These are phyloP conservation scores for Xeromyces bisporus DNA, from an alignment of 495 filamentous ascomycete species.

Conservation along the genomic window DNA sequence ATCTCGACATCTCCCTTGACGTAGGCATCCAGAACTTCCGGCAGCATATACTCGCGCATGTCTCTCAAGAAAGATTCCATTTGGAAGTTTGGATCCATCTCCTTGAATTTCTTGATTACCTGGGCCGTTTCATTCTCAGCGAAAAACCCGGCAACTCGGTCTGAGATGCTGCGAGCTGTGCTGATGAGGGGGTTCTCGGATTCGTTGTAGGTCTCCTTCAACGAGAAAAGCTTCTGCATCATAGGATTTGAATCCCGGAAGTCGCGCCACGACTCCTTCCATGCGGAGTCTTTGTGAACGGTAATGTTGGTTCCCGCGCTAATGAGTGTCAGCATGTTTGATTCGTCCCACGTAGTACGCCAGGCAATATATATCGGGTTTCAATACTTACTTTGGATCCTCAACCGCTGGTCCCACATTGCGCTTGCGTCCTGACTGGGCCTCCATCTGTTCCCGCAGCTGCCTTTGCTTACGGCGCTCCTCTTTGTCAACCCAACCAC, in stretches of 20 bases:
- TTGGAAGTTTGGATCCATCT: slow-evolving; percentile 91
- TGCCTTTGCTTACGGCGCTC: slow-evolving; percentile 67
- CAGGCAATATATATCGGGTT: too few relatives aligned
- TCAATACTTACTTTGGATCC: slow-evolving; percentile 69
- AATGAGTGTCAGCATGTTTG: too few relatives aligned
- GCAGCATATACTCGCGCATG: slow-evolving; percentile 92
- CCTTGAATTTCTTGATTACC: slow-evolving; percentile 95
- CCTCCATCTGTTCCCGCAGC: slow-evolving; percentile 48
- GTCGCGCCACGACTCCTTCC: slow-evolving; percentile 88
- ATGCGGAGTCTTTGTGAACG: slow-evolving; percentile 86
- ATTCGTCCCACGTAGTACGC: too few relatives aligned
- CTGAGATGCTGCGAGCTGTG: slow-evolving; percentile 83
- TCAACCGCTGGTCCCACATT: slow-evolving; percentile 44
- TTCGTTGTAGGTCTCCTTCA: slow-evolving; percentile 77
- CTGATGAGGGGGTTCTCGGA: slow-evolving; percentile 91
- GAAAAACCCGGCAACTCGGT: slow-evolving; percentile 86
- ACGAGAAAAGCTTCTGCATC: slow-evolving; percentile 73
- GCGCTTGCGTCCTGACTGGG: slow-evolving; percentile 28
- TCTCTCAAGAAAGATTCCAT: slow-evolving; percentile 86
- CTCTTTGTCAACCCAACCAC: slow-evolving; percentile 91
- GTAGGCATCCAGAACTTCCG: slow-evolving; percentile 93
- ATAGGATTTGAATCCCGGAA: slow-evolving; percentile 78
- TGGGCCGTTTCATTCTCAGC: slow-evolving; percentile 94
- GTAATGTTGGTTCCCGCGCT: slow-evolving; percentile 91
- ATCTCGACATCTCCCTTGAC: slow-evolving; percentile 90